These are phyloP conservation scores for Rhynchospora breviuscula DNA, from an alignment of 176 grass and related monocot genomes.

Conservation along the genomic window DNA sequence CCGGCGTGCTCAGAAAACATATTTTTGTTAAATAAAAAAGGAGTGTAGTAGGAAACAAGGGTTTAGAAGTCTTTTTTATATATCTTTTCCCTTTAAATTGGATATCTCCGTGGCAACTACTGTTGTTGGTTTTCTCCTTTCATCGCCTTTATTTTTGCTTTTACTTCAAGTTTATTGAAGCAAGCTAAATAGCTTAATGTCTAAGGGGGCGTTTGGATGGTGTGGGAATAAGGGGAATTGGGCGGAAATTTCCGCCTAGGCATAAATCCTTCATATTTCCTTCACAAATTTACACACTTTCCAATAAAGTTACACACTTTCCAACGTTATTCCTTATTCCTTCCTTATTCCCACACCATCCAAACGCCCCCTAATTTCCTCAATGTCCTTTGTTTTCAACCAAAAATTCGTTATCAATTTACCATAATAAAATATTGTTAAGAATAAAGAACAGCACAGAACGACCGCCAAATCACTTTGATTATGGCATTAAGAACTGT, in stretches of 20 bases:
- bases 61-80: background rate
- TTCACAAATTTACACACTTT: too few species aligned
- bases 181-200: background rate
- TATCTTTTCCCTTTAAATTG: background rate
- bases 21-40: background rate
- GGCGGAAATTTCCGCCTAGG: too few species aligned
- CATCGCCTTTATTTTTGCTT: conserved; percentile 11
- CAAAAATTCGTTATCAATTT: background rate
- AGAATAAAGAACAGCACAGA: background rate
- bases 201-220: too few species aligned
- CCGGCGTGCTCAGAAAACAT: background rate
- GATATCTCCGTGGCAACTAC: conserved; percentile 17
- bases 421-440: background rate
- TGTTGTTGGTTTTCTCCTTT: conserved; percentile 23
- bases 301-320: too few species aligned
- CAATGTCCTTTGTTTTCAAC: background rate
- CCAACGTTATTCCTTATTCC: too few species aligned
- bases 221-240: too few species aligned
- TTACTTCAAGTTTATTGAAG: conserved; percentile 22
- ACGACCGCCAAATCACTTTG: background rate
- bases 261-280: too few species aligned
- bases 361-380: too few species aligned
- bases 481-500: background rate
- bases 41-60: background rate
- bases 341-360: too few species aligned